Conservation (phyloP, 1,284 basidiomycete genomes). For the Malassezia slooffiae region DNA sequence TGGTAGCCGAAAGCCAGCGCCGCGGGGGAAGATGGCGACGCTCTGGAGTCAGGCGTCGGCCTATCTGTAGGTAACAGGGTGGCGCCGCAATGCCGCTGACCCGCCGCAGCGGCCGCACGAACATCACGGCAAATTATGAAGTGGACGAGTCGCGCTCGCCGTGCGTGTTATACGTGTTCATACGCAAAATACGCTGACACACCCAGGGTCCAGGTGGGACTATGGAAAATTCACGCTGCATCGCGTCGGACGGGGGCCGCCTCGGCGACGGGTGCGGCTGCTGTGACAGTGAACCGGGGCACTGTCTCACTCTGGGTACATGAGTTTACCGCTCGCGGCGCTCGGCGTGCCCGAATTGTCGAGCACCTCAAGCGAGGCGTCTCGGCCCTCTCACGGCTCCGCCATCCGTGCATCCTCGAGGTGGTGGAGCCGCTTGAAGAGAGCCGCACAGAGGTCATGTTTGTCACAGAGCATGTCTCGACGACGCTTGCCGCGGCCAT, state of each 20-base stretch:
- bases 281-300: slow-evolving; percentile 3
- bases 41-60: slow-evolving; percentile 35
- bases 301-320: slow-evolving; percentile 36
- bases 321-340: slow-evolving; percentile 20
- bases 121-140: slow-evolving; percentile 37
- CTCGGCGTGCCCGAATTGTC: slow-evolving; percentile 18
- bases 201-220: slow-evolving; percentile 22
- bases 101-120: slow-evolving; percentile 32
- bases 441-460: slow-evolving; percentile 67
- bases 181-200: not conserved
- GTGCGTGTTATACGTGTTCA: too few species aligned
- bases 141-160: slow-evolving; percentile 30
- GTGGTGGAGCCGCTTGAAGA: slow-evolving; percentile 98
- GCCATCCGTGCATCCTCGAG: slow-evolving; percentile 92
- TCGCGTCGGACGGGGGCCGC: slow-evolving; percentile 16
- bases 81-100: too few species aligned
- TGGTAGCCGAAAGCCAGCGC: not conserved
- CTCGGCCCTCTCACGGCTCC: slow-evolving; percentile 65
- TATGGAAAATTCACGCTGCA: slow-evolving; percentile 40
- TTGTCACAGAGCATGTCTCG: slow-evolving; percentile 68
- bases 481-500: slow-evolving; percentile 22
- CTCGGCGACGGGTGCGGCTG: slow-evolving; percentile 4
- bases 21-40: slow-evolving; percentile 19
- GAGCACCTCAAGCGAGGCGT: slow-evolving; percentile 43
- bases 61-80: slow-evolving; percentile 2